Base-by-base conservation (phyloP, 768 basidiomycete species). In the Cytidiella melzeri region DNA sequence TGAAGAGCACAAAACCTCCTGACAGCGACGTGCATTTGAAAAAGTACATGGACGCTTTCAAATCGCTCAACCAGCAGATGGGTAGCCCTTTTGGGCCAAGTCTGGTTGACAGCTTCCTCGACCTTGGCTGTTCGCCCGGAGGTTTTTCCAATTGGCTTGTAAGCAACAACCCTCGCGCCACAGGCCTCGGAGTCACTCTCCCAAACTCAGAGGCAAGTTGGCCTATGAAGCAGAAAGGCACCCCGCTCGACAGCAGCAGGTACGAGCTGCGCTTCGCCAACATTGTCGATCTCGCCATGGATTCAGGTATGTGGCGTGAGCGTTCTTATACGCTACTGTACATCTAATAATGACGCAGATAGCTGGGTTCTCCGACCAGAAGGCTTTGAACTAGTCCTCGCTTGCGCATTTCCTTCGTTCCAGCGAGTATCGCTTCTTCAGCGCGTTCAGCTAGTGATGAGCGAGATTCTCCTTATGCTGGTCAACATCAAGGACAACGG, bases 81-180 rank as follows among this genome's bases (percentile, higher is more conserved):
- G 12, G 45, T 3, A 34, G 28, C 4, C 5, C 6, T 13, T 46
- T 46, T n/a, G 45, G 25, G 3, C 6, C 21, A 4, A 47, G 43
- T 13, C 9, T 39, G 6, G 48, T 56, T 5, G n/a, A 38, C 9
- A 12, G 37, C 1, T 56, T 56, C 49, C 51, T 56, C 41, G 55
- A 56, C 48, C 44, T 56, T 11, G 55, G 55, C 6, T 53, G 48
- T 25, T 44, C 55, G 4, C 55, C 55, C 13, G 55, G 55, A 15
- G 55, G 55, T 13, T 53, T 56, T 37, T 45, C 51, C 13, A 47
- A 36, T 39, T 56, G 52, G 51, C 26, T 53, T 3, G 25, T 56
- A 11, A 37, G 20, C 15, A 23, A 30, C 48, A 56, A 56, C 24
- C 24, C 37, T 6, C 26, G 27, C 18, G 39, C 51, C 2, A 5